These are phyloP conservation scores for Cucumis hystrix DNA, from an alignment of 306 rosid species.

Conservation along the genomic window DNA sequence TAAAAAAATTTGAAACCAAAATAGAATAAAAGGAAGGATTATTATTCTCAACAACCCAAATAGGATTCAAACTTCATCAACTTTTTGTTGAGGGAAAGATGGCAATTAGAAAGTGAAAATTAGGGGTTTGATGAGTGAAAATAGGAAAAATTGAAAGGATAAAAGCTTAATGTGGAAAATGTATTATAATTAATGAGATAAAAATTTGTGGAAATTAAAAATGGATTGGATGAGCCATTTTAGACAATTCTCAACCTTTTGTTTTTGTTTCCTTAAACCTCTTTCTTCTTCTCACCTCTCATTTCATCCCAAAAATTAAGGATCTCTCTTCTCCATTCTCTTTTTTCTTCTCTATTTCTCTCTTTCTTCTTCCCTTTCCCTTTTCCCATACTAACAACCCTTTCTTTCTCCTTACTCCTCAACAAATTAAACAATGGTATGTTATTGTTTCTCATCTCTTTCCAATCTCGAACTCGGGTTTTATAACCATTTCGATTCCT, in stretches of 20 bases:
- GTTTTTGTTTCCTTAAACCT: not conserved
- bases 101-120: not conserved
- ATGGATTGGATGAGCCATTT: not conserved
- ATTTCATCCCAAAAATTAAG: constrained; percentile 1
- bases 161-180: not conserved
- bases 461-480: not conserved
- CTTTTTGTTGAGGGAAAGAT: not conserved
- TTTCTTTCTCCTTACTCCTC: not conserved
- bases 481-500: not conserved
- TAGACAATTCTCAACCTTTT: not conserved
- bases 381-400: not conserved
- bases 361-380: not conserved
- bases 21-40: no score
- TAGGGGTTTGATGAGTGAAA: not conserved
- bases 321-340: not conserved
- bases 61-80: no score
- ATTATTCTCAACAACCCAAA: no score
- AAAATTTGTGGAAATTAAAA: not conserved
- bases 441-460: not conserved
- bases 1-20: no score
- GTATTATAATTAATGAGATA: not conserved
- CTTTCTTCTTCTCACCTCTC: constrained; percentile 2
- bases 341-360: not conserved
- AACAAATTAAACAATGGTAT: not conserved
- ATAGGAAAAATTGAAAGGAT: not conserved